Base-by-base conservation (phyloP, 2,329 filamentous ascomycete genomes). In the Ascochyta clinopodiicola region DNA sequence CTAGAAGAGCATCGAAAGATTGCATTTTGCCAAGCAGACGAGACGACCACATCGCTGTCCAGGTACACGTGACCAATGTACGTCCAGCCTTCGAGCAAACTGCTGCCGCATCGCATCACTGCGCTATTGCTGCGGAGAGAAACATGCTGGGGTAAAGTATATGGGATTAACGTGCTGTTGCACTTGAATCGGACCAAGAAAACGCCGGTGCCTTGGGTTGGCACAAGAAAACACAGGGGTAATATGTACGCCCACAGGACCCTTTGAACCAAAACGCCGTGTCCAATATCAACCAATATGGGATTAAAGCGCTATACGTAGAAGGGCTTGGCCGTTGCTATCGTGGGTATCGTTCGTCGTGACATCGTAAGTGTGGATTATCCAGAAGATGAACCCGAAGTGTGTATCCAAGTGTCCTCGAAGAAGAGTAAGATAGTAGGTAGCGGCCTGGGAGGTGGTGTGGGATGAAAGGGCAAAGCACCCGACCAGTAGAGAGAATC, bases 341-440 rank as follows among this genome's bases (percentile, higher is more conserved):
- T 69, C 67, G 63, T 72, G 71, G 71, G 71, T 73, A 72, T 73
- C 71, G 62, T 73, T 71, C 57, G 62, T 74, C 71, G 68, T 74
- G 63, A 71, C 69, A 63, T 74, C 69, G 63, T 73, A 57, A 68
- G 56, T 50, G 27, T 54, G 60, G 56, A 64, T 48, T 56, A 61
- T 64, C 62, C 60, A 61, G 48, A 35, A 56, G 61, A 67, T 44
- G 13, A 38, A 58, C 56, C 59, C 55, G 59, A 53, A 45, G 54
- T 56, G 49, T 61, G 44, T 55, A 51, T 52, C 53, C 51, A 58
- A 51, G 48, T 52, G 56, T 47, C 50, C 42, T 53, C 35, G 45
- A 53, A 53, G 49, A 51, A 56, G 46, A 31, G 36, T 45, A 54
- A 38, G 43, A 51, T 52, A 54, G 44, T 55, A 47, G 40, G 51